Conservation (phyloP, 306 rosid species). For the Nissolia schottii region DNA sequence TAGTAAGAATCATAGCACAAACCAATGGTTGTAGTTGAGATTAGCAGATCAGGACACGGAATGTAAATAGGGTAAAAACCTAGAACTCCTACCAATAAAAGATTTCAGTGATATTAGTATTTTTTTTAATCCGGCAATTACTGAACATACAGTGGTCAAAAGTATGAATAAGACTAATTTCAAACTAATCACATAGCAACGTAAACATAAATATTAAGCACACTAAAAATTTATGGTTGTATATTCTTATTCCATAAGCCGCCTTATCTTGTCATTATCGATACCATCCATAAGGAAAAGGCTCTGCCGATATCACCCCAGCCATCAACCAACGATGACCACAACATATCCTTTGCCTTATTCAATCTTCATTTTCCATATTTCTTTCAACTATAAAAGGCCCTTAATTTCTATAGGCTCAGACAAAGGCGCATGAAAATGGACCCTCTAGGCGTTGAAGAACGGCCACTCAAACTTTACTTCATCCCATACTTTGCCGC, state of each 20-base stretch:
- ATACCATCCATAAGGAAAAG: neutral
- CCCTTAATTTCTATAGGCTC: neutral
- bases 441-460: neutral
- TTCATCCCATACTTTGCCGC: conserved; percentile 21
- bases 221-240: too few species aligned
- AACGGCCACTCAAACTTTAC: neutral
- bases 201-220: too few species aligned
- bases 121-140: too few species aligned
- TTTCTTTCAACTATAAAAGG: neutral
- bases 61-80: too few species aligned
- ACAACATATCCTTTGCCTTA: neutral
- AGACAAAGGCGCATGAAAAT: neutral
- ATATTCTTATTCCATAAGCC: neutral
- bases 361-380: neutral
- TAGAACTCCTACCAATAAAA: too few species aligned
- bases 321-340: neutral
- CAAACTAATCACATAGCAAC: too few species aligned
- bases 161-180: too few species aligned
- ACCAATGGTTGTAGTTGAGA: neutral
- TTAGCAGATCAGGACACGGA: neutral
- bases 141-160: too few species aligned
- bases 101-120: too few species aligned
- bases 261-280: neutral
- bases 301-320: too few species aligned
- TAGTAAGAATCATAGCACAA: neutral